These are phyloP conservation scores for Mycena vulgaris DNA, from an alignment of 768 basidiomycete species.

Conservation along the genomic window DNA sequence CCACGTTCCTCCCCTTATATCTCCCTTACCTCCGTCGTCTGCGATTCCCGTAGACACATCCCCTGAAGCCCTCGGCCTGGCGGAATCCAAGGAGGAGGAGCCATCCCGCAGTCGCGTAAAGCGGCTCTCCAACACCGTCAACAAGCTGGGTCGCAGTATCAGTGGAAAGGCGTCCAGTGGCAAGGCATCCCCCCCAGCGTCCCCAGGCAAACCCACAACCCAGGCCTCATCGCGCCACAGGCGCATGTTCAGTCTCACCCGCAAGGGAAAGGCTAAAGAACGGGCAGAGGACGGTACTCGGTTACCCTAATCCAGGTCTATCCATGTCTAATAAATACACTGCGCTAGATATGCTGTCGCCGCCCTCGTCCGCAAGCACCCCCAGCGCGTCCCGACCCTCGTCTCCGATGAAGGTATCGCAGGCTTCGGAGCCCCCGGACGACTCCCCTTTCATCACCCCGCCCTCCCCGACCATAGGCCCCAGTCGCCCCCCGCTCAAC, in stretches of 20 bases:
- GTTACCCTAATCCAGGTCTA: constrained; percentile 24
- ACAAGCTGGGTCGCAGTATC: constrained; percentile 75
- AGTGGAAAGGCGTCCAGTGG: constrained; percentile 58
- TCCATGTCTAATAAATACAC: constrained; percentile 27
- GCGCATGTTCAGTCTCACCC: constrained; percentile 70
- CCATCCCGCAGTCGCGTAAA: constrained; percentile 64
- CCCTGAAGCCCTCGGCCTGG: constrained; percentile 49
- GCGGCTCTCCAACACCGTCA: constrained; percentile 68
- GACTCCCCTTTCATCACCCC: constrained; percentile 83
- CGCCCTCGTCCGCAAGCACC: constrained; percentile 46
- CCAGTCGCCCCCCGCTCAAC: constrained; percentile 61
- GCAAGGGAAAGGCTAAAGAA: constrained; percentile 66
- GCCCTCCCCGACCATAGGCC: constrained; percentile 70
- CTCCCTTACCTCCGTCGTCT: constrained; percentile 43
- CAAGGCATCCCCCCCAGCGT: constrained; percentile 45
- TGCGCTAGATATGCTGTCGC: constrained; percentile 42
- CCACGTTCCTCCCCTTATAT: constrained; percentile 43
- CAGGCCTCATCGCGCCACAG: constrained; percentile 57
- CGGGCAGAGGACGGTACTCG: constrained; percentile 51
- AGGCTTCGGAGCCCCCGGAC: constrained; percentile 49
- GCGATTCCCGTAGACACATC: constrained; percentile 49
- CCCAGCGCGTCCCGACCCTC: constrained; percentile 53
- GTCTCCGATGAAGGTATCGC: constrained; percentile 42
- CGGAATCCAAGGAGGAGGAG: constrained; percentile 47
- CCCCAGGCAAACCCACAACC: constrained; percentile 47